Percentiles rank a stretch among this genome's conserved stretches.
phyloP scores from a whole-genome alignment of 2,329 filamentous ascomycete species.

The Calonectria honghensis region DNA sequence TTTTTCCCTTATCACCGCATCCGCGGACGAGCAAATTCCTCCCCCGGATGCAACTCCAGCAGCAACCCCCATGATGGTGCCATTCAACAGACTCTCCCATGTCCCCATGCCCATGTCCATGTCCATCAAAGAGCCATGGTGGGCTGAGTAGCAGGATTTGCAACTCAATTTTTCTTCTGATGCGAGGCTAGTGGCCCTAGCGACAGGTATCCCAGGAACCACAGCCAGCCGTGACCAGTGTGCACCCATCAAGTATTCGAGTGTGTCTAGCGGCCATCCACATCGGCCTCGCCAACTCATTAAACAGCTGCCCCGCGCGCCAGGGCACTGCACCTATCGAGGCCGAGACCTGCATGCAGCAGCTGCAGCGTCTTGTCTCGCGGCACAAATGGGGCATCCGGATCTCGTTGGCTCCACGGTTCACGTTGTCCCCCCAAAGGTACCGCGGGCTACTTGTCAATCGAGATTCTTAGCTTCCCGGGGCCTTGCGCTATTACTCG shows the following conservation, averaged over 20 bases:
- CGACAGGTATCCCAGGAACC: constrained; percentile 31
- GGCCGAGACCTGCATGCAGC: constrained; percentile 42
- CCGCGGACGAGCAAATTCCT: constrained; percentile 31
- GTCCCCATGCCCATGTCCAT: constrained; percentile 8
- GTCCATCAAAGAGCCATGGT: constrained; percentile 13
- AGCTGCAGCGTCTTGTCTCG: constrained; percentile 27
- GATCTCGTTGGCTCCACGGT: constrained; percentile 40
- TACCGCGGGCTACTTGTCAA: constrained; percentile 43
- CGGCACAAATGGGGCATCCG: constrained; percentile 26
- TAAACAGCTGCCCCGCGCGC: constrained; percentile 40
- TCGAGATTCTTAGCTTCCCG: constrained; percentile 40
- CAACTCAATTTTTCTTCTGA: constrained; percentile 34
- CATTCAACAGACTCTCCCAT: constrained; percentile 21
- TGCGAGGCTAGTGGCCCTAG: constrained; percentile 19
- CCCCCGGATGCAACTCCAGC: constrained; percentile 33
- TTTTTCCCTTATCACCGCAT: constrained; percentile 35
- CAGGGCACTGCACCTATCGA: constrained; percentile 23
- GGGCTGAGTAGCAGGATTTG: constrained; percentile 31
- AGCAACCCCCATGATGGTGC: constrained; percentile 26
- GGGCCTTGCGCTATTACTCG: constrained; percentile 41
- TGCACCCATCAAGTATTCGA: constrained; percentile 14
- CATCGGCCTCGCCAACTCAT: constrained; percentile 45
- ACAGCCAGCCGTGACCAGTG: constrained; percentile 5
- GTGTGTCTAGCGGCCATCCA: constrained; percentile 36
- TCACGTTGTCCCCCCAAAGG: constrained; percentile 35